Conservation (phyloP, 768 basidiomycete species). For the Suillus occidentalis region DNA sequence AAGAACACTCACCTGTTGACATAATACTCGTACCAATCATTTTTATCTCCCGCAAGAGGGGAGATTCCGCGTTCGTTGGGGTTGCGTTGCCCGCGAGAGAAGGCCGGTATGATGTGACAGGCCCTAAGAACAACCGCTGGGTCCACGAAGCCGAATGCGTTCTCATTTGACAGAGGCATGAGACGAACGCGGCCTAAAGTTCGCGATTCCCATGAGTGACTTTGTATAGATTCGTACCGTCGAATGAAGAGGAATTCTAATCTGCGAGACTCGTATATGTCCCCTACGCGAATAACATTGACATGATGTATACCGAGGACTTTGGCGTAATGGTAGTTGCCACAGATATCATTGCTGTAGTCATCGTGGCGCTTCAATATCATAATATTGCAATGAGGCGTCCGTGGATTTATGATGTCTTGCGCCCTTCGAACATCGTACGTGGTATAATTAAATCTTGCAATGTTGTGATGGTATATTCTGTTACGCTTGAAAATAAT, state of each 20-base stretch:
- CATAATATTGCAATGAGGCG: not conserved
- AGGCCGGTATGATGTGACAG: too few species aligned
- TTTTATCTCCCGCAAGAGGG: not conserved
- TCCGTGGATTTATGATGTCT: constrained; percentile 39
- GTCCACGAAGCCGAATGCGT: too few species aligned
- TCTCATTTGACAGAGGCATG: constrained; percentile 1
- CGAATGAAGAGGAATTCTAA: constrained; percentile 8
- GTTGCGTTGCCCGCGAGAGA: constrained; percentile 12
- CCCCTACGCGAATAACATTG: constrained; percentile 5
- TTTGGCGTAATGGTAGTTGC: constrained; percentile 15
- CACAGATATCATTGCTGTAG: not conserved
- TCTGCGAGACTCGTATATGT: constrained; percentile 2
- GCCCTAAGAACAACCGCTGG: too few species aligned
- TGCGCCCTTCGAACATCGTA: constrained; percentile 39
- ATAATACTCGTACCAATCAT: constrained; percentile 22
- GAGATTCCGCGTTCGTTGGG: not conserved
- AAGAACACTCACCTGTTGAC: constrained; percentile 21
- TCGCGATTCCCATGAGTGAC: not conserved
- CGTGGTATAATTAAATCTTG: constrained; percentile 31
- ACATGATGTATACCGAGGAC: constrained; percentile 19
- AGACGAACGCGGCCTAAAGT: constrained; percentile 11
- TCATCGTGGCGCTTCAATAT: too few species aligned
- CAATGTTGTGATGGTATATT: not conserved
- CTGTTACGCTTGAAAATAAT: constrained; percentile 20
- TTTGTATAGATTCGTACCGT: constrained; percentile 2